A percentile compares a stretch with the other conserved stretches of the same genome.
Evolutionary conservation across 257 asterid species (phyloP).

Genomic region (Capsicum chinense): DNA sequence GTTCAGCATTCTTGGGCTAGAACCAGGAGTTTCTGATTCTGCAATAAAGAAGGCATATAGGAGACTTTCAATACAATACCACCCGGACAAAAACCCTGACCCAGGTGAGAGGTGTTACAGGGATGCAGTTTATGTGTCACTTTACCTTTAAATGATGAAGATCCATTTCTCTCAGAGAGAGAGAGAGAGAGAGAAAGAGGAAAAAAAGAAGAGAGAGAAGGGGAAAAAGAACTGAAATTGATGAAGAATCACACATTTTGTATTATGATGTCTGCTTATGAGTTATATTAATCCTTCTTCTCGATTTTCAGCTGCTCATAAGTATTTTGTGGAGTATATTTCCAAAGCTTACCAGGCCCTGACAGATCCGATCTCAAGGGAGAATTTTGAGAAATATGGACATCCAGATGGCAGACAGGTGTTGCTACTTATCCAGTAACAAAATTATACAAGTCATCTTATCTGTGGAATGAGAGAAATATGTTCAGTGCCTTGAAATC

Average conservation of each 20-base stretch:
- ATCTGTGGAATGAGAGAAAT: slow-evolving; percentile 15
- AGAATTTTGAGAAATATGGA: slow-evolving; percentile 92
- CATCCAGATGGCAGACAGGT: slow-evolving; percentile 99
- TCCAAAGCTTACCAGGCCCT: slow-evolving; percentile 97
- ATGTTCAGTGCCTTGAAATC: neutral
- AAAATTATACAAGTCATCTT: slow-evolving; percentile 5
- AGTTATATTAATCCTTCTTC: slow-evolving; percentile 32
- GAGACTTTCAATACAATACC: slow-evolving; percentile 87
- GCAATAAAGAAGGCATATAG: slow-evolving; percentile 95
- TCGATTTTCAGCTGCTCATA: slow-evolving; percentile 76
- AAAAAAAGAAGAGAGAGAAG: neutral
- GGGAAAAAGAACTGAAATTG: neutral
- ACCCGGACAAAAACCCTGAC: slow-evolving; percentile 97
- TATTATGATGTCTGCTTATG: neutral
- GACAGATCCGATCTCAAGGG: slow-evolving; percentile 93
- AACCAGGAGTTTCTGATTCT: slow-evolving; percentile 84
- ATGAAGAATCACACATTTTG: neutral
- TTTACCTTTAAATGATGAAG: slow-evolving; percentile 25
- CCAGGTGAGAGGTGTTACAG: slow-evolving; percentile 59
- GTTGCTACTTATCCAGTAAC: neutral
- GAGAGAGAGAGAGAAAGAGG: neutral
- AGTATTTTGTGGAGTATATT: slow-evolving; percentile 83
- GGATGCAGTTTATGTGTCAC: slow-evolving; percentile 21
- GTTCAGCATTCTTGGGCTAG: slow-evolving; percentile 87
- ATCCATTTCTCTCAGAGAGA: neutral